A percentile compares a stretch with the other conserved stretches of the same genome.
Conservation (phyloP, 2,329 filamentous ascomycete species). For the Cylindrodendrum hubeiense region DNA sequence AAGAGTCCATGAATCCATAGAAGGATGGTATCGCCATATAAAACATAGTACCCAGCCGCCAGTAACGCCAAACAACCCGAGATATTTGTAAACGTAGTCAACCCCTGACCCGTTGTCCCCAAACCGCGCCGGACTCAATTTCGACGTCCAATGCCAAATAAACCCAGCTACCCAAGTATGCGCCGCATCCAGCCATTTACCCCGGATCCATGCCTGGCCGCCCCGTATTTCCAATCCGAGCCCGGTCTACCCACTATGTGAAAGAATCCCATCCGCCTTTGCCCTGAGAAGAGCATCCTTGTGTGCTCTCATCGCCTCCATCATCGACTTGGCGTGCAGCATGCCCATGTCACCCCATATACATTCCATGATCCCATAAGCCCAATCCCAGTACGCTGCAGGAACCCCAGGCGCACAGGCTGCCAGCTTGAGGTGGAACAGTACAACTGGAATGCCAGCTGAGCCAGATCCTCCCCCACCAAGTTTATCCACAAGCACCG, state of each 20-base stretch:
- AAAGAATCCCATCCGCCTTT: slow-evolving; percentile 22
- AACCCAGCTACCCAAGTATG: slow-evolving; percentile 20
- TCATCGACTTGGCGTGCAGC: slow-evolving; percentile 60
- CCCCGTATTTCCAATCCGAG: background rate
- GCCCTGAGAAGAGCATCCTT: slow-evolving; percentile 29
- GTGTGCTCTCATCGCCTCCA: slow-evolving; percentile 54
- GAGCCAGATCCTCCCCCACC: slow-evolving; percentile 59
- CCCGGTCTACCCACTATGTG: slow-evolving; percentile 1
- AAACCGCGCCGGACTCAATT: slow-evolving; percentile 6
- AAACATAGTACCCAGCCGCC: background rate
- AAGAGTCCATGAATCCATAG: background rate
- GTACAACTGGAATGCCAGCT: slow-evolving; percentile 60
- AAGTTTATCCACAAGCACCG: slow-evolving; percentile 50
- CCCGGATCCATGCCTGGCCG: background rate
- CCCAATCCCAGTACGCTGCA: slow-evolving; percentile 58
- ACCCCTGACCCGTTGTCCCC: slow-evolving; percentile 5
- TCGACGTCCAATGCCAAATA: slow-evolving; percentile 9
- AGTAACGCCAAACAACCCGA: slow-evolving; percentile 13
- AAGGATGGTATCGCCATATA: background rate
- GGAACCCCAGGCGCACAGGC: slow-evolving; percentile 61
- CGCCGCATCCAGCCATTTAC: slow-evolving; percentile 7
- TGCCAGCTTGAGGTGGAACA: slow-evolving; percentile 63
- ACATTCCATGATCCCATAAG: slow-evolving; percentile 58
- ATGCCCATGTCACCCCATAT: slow-evolving; percentile 66
- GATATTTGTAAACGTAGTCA: background rate